A percentile compares a stretch with the other conserved stretches of the same genome.
Conservation (phyloP, 1,284 basidiomycete genomes). For the Pyrrhoderma noxium region DNA sequence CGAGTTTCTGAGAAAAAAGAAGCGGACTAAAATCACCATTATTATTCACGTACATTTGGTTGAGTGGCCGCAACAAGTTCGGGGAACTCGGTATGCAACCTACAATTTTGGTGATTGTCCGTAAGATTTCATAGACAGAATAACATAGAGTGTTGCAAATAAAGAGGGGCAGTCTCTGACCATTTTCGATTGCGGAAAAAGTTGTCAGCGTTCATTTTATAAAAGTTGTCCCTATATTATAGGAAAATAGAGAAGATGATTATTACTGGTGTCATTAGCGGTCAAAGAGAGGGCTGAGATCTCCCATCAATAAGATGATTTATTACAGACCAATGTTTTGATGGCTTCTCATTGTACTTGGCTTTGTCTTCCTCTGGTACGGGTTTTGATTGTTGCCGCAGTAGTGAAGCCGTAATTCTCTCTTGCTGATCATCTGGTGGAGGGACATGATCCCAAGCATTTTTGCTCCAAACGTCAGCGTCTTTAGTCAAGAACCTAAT, state of each 20-base stretch:
- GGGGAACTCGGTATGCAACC: conserved; percentile 89
- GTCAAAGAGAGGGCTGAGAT: no score
- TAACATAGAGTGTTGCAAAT: not conserved
- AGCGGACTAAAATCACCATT: not conserved
- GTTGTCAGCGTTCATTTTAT: conserved; percentile 73
- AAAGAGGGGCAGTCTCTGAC: conserved; percentile 28
- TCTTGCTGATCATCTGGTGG: conserved; percentile 74
- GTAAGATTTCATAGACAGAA: not conserved
- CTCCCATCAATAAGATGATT: no score
- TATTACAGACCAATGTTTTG: conserved; percentile 53
- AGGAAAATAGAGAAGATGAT: no score
- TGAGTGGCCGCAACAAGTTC: conserved; percentile 70
- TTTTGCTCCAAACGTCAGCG: conserved; percentile 64
- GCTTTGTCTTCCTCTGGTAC: conserved; percentile 59
- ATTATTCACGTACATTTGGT: conserved; percentile 43
- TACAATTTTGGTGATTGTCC: conserved; percentile 22
- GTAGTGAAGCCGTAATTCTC: conserved; percentile 59
- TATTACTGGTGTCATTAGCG: no score
- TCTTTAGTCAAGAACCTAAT: conserved; percentile 56
- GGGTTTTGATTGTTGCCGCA: conserved; percentile 58
- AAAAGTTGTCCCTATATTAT: conserved; percentile 76
- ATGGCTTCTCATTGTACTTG: conserved; percentile 70
- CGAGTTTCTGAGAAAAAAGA: not conserved
- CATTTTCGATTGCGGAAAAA: conserved; percentile 94
- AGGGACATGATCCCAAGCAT: conserved; percentile 87